Conservation (phyloP, 768 basidiomycete genomes). For the Mycena rosella region DNA sequence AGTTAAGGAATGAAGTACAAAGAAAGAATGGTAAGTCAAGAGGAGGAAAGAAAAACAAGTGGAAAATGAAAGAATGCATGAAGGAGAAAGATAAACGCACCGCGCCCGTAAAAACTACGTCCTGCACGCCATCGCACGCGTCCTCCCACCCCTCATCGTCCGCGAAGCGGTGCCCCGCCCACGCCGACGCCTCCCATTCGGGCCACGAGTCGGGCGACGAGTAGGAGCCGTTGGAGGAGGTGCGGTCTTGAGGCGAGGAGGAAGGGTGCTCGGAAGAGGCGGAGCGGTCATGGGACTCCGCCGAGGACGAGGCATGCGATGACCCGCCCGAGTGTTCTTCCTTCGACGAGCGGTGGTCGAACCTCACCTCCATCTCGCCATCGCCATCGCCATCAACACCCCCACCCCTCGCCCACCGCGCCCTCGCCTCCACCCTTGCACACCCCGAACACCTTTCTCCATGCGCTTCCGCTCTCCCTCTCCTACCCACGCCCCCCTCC, state of each 20-base stretch:
- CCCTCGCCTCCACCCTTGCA: constrained; percentile 16
- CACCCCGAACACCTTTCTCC: constrained; percentile 29
- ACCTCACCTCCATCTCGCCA: background rate
- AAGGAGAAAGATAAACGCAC: background rate
- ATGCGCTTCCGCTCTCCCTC: constrained; percentile 31
- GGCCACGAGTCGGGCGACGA: background rate
- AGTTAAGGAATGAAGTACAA: too few species aligned
- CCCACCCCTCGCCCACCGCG: constrained; percentile 3
- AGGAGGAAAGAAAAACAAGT: too few species aligned
- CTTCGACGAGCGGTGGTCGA: too few species aligned
- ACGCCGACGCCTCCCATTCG: constrained; percentile 18
- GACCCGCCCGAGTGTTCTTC: too few species aligned
- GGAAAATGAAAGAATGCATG: too few species aligned
- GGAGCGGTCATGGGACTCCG: too few species aligned
- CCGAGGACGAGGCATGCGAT: too few species aligned
- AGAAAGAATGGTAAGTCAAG: too few species aligned
- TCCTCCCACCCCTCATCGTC: constrained; percentile 32
- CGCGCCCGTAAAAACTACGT: background rate
- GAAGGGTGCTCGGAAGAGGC: too few species aligned
- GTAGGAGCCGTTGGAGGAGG: too few species aligned
- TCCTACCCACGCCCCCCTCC: constrained; percentile 5
- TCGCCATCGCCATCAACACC: too few species aligned
- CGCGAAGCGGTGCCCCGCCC: constrained; percentile 13
- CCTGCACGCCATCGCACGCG: background rate
- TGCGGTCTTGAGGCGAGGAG: too few species aligned